A percentile compares a stretch with the other conserved stretches of the same genome.
phyloP scores from a whole-genome alignment of 2,329 filamentous ascomycete genomes.

The Metarhizium sp. region DNA sequence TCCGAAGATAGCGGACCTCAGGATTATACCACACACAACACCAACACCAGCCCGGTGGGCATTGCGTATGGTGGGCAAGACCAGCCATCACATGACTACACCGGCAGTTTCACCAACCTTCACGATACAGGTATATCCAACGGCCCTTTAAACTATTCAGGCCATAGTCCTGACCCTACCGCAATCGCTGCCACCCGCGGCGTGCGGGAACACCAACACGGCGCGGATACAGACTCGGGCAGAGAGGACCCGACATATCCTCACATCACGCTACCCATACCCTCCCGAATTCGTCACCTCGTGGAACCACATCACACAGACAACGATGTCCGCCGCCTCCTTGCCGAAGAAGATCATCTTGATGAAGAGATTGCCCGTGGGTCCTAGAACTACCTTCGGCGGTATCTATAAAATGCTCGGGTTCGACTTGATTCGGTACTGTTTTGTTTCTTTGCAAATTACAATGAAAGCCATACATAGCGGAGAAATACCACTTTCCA shows the following conservation, averaged over 20 bases:
- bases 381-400: not conserved
- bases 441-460: too few relatives aligned
- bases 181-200: not conserved
- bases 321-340: slow-evolving; percentile 19
- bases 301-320: not conserved
- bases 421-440: too few relatives aligned
- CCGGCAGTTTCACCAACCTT: not conserved
- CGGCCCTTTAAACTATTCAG: not conserved
- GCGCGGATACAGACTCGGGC: not conserved
- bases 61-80: not conserved
- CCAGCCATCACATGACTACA: not conserved
- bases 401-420: not conserved
- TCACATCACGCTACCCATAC: not conserved
- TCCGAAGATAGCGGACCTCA: slow-evolving; percentile 25
- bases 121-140: not conserved
- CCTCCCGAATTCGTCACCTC: not conserved
- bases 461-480: too few relatives aligned
- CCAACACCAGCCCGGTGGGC: not conserved
- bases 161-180: not conserved
- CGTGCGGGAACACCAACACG: not conserved
- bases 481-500: too few relatives aligned
- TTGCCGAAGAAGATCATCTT: slow-evolving; percentile 50
- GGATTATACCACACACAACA: not conserved
- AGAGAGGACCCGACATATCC: not conserved
- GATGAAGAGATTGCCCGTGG: slow-evolving; percentile 40